A percentile compares a stretch with the other conserved stretches of the same genome.
These are phyloP conservation scores for Gossypium australe DNA, from an alignment of 345 rosid species.

Conservation along the genomic window DNA sequence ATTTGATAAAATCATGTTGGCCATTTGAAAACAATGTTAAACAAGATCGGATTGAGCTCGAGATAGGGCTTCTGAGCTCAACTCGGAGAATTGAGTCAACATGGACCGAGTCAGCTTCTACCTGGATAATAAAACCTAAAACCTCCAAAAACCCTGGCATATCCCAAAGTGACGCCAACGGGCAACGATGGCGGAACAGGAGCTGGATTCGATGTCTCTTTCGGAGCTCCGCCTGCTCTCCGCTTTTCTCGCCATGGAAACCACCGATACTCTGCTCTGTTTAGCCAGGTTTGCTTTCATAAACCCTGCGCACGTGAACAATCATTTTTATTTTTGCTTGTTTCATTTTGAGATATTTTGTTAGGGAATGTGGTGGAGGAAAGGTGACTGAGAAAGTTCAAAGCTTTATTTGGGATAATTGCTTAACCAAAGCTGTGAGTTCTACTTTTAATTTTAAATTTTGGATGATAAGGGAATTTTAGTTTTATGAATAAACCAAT, in stretches of 20 bases:
- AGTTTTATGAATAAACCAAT: not conserved
- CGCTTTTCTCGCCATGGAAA: conserved; percentile 77
- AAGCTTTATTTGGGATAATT: conserved; percentile 63
- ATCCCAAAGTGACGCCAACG: conserved; percentile 13
- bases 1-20: too few species aligned
- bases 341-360: not conserved
- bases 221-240: conserved; percentile 48
- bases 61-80: too few species aligned
- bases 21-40: too few species aligned
- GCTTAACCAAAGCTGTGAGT: conserved; percentile 45
- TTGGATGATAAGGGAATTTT: not conserved
- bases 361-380: conserved; percentile 60
- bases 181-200: conserved; percentile 30
- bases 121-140: not conserved
- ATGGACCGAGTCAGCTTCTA: too few species aligned
- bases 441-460: not conserved
- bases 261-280: conserved; percentile 41
- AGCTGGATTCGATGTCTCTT: conserved; percentile 21
- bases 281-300: conserved; percentile 42
- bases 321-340: not conserved
- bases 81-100: too few species aligned
- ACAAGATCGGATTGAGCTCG: too few species aligned
- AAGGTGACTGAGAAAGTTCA: conserved; percentile 48
- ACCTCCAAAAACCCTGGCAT: conserved; percentile 10
- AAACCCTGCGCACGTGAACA: not conserved